These are phyloP conservation scores for Verbena officinalis DNA, from an alignment of 257 asterid species.

Conservation along the genomic window DNA sequence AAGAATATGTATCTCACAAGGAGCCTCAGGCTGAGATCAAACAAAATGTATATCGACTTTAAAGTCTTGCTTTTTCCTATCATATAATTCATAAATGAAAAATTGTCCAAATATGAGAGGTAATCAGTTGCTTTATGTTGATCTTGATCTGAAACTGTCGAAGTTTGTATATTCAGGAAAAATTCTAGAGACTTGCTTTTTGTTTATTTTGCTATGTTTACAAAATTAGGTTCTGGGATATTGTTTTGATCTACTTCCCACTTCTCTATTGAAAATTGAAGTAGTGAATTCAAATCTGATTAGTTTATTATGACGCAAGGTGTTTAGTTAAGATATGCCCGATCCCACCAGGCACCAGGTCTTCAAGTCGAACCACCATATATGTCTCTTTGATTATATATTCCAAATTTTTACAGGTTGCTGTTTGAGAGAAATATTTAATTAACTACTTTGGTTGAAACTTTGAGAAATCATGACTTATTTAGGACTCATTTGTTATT, in stretches of 20 bases:
- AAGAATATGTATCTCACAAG: too few relatives aligned
- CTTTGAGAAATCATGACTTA: not conserved
- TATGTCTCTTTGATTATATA: too few relatives aligned
- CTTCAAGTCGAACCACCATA: too few relatives aligned
- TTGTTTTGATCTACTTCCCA: not conserved
- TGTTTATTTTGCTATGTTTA: not conserved
- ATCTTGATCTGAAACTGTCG: constrained; percentile 6
- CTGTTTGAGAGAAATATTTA: not conserved
- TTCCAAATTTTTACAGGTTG: not conserved
- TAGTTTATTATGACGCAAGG: not conserved
- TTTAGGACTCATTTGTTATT: not conserved
- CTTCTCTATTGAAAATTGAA: not conserved
- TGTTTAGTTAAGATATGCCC: too few relatives aligned
- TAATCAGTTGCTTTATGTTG: not conserved
- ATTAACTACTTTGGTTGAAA: not conserved
- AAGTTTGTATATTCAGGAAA: constrained; percentile 22
- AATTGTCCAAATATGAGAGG: not conserved
- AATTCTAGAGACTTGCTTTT: not conserved
- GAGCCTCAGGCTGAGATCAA: not conserved
- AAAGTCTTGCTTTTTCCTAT: not conserved
- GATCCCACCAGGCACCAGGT: too few relatives aligned
- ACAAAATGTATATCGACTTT: too few relatives aligned
- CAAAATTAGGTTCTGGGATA: not conserved
- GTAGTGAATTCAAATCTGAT: not conserved
- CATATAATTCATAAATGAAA: not conserved